These are phyloP conservation scores for Pichia nakasei DNA, from an alignment of 805 yeast genomes.

Conservation along the genomic window DNA sequence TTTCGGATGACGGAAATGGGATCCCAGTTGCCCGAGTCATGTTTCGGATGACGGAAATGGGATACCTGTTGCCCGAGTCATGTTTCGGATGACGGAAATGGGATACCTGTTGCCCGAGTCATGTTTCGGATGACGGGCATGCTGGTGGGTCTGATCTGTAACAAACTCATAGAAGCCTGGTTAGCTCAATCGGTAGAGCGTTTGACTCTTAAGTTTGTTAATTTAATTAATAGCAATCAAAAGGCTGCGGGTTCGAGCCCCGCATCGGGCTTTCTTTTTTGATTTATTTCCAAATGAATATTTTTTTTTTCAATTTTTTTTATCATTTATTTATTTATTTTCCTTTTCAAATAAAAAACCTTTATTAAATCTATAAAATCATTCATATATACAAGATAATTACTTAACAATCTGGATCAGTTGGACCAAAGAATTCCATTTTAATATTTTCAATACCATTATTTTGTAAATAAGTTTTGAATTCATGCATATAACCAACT, in stretches of 20 bases:
- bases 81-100: too few relatives aligned
- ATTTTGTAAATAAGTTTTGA: conserved; percentile 18
- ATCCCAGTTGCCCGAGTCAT: too few relatives aligned
- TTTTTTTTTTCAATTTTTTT: background rate
- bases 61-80: too few relatives aligned
- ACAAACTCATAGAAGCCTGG: conserved; percentile 6
- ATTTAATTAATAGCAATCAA: conserved; percentile 5
- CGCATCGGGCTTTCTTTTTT: conserved; percentile 12
- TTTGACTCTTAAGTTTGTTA: conserved; percentile 10
- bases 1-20: too few relatives aligned
- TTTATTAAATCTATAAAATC: too few relatives aligned
- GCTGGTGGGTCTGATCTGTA: too few relatives aligned
- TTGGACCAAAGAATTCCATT: conserved; percentile 30
- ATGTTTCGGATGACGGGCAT: too few relatives aligned
- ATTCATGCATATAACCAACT: conserved; percentile 24
- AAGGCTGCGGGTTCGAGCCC: conserved; percentile 17
- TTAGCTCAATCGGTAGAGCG: conserved; percentile 16
- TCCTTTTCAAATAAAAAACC: too few relatives aligned
- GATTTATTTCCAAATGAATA: background rate
- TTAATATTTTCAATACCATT: conserved; percentile 16
- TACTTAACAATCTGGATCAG: conserved; percentile 9
- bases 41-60: too few relatives aligned
- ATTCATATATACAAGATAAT: background rate
- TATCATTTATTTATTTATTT: too few relatives aligned
- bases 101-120: too few relatives aligned